phyloP scores from a whole-genome alignment of 225 moss, liverwort and hornwort genomes.

The Physcomitrellopsis africana region DNA sequence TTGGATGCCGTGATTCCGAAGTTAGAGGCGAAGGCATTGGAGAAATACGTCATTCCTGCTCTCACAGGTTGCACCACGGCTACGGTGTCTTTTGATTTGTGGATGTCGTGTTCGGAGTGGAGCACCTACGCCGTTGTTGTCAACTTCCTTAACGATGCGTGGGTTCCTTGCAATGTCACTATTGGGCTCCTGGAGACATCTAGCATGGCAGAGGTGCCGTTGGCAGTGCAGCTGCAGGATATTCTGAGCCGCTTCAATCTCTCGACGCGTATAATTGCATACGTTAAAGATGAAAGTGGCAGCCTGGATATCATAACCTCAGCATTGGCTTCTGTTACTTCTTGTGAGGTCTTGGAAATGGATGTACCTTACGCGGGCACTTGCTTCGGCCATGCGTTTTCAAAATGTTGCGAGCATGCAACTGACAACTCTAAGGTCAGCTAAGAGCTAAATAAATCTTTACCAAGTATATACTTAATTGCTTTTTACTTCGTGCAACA shows the following conservation, averaged over 20 bases:
- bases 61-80: constrained; percentile 55
- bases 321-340: constrained; percentile 49
- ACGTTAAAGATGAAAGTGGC: constrained; percentile 44
- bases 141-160: constrained; percentile 54
- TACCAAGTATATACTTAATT: constrained; percentile 8
- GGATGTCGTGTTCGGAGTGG: constrained; percentile 46
- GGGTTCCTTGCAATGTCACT: constrained; percentile 54
- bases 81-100: constrained; percentile 55
- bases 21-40: constrained; percentile 54
- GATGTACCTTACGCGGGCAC: constrained; percentile 50
- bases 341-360: constrained; percentile 50
- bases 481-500: constrained; percentile 17
- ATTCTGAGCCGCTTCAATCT: constrained; percentile 53
- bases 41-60: constrained; percentile 52
- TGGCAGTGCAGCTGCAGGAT: constrained; percentile 52
- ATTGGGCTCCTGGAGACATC: constrained; percentile 50
- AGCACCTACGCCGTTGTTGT: constrained; percentile 48
- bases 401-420: constrained; percentile 52
- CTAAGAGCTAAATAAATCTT: constrained; percentile 7
- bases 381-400: constrained; percentile 57
- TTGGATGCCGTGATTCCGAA: constrained; percentile 53
- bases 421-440: constrained; percentile 58
- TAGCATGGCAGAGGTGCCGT: constrained; percentile 40
- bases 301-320: constrained; percentile 40
- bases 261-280: constrained; percentile 44